Evolutionary conservation across 805 yeast genomes (phyloP).

Genomic region (Nakazawaea ambrosiae): DNA sequence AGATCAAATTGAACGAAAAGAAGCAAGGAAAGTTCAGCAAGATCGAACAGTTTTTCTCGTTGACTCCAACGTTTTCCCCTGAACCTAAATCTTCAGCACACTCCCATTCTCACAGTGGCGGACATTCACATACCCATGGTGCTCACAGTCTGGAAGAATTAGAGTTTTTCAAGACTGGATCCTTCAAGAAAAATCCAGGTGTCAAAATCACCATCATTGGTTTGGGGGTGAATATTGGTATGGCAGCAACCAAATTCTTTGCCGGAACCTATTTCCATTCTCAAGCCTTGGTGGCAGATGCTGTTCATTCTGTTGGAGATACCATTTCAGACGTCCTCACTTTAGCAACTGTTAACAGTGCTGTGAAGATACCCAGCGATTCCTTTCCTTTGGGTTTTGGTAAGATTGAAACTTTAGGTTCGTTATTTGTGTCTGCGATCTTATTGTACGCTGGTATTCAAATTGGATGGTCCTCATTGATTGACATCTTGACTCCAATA

Average conservation of each 20-base stretch:
- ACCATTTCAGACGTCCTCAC: conserved; percentile 86
- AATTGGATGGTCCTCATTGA: conserved; percentile 81
- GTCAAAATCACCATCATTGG: conserved; percentile 94
- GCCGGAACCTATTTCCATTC: conserved; percentile 95
- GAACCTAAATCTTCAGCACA: conserved; percentile 12
- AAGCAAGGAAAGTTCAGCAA: conserved; percentile 17
- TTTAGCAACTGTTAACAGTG: conserved; percentile 77
- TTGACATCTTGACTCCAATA: conserved; percentile 58
- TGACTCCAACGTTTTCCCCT: conserved; percentile 27
- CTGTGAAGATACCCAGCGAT: conserved; percentile 50
- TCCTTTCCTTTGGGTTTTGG: conserved; percentile 86
- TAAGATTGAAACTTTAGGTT: conserved; percentile 87
- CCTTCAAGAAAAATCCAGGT: conserved; percentile 63
- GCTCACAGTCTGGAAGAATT: conserved; percentile 34
- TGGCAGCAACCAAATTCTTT: conserved; percentile 79
- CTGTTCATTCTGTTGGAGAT: conserved; percentile 89
- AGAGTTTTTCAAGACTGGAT: conserved; percentile 35
- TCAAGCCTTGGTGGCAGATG: conserved; percentile 89
- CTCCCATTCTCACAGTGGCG: background rate
- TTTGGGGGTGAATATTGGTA: conserved; percentile 68
- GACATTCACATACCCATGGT: conserved; percentile 26
- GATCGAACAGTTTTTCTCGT: conserved; percentile 25
- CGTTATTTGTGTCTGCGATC: conserved; percentile 79
- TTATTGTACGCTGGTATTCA: conserved; percentile 82
- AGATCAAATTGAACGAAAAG: conserved; percentile 16